phyloP scores from a whole-genome alignment of 345 rosid species.

The Diplotaxis tenuifolia region DNA sequence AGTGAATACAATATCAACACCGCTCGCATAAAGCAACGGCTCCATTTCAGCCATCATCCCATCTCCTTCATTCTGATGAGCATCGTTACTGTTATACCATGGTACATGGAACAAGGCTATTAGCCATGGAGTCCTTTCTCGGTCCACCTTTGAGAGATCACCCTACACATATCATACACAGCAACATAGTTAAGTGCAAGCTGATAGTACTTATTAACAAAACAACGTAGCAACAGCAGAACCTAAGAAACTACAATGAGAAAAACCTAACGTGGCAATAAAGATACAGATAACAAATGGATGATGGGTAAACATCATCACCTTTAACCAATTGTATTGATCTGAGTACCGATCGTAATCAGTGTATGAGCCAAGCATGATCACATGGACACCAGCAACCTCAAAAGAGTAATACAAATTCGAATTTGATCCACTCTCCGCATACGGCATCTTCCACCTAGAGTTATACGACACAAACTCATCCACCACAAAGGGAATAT shows the following conservation, averaged over 20 bases:
- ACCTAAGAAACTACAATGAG: not conserved
- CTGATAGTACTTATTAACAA: not conserved
- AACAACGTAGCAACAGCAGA: not conserved
- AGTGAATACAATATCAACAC: conserved; percentile 70
- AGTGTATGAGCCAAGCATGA: conserved; percentile 88
- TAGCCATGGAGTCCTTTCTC: conserved; percentile 88
- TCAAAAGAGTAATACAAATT: conserved; percentile 95
- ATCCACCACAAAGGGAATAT: conserved; percentile 60
- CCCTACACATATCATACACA: conserved; percentile 43
- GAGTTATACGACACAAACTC: conserved; percentile 74
- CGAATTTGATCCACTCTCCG: conserved; percentile 84
- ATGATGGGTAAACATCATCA: conserved; percentile 16
- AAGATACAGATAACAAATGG: not conserved
- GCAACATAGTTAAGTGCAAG: not conserved
- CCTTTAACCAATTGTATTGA: conserved; percentile 88
- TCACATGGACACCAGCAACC: conserved; percentile 74
- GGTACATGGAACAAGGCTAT: conserved; percentile 78
- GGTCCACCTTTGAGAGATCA: conserved; percentile 76
- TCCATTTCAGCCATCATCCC: conserved; percentile 84
- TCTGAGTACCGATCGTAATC: conserved; percentile 65
- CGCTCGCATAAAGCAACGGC: conserved; percentile 73
- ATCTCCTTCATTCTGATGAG: conserved; percentile 84
- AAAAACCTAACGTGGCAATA: not conserved
- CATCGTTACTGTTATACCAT: conserved; percentile 90
- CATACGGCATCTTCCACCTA: conserved; percentile 93